phyloP scores from a whole-genome alignment of 2,329 filamentous ascomycete species.

The Diatrype stigma region DNA sequence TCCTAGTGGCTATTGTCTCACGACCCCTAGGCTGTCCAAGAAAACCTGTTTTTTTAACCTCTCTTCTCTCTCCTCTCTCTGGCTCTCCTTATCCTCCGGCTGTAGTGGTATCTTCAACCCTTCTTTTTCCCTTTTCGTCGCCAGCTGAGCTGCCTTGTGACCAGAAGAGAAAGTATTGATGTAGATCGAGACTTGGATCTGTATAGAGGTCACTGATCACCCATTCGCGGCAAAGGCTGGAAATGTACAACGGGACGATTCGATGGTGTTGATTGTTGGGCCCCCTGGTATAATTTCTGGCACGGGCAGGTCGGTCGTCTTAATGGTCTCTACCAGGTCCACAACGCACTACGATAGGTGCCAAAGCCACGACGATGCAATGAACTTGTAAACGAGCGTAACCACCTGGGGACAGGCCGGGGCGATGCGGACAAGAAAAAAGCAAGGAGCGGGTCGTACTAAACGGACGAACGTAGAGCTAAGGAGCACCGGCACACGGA shows the following conservation, averaged over 20 bases:
- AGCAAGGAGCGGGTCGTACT: conserved; percentile 16
- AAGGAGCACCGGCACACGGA: background rate
- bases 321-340: conserved; percentile 10
- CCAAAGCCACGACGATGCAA: conserved; percentile 10
- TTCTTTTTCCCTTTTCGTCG: conserved; percentile 18
- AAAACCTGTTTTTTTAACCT: conserved; percentile 16
- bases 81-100: conserved; percentile 6
- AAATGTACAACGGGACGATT: conserved; percentile 17
- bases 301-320: conserved; percentile 8
- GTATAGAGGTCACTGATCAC: conserved; percentile 10
- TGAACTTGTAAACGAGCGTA: conserved; percentile 23
- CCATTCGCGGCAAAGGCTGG: conserved; percentile 23
- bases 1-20: conserved; percentile 19
- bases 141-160: conserved; percentile 15
- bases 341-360: conserved; percentile 7
- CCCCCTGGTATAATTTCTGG: conserved; percentile 8
- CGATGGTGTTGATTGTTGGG: conserved; percentile 18
- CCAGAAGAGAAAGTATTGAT: conserved; percentile 18
- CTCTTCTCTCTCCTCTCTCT: background rate
- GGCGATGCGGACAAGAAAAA: conserved; percentile 13
- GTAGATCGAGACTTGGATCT: conserved; percentile 24
- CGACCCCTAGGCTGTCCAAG: conserved; percentile 12
- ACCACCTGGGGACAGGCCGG: conserved; percentile 17
- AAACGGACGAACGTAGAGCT: conserved; percentile 19
- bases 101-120: background rate